phyloP scores from a whole-genome alignment of 345 rosid species.

The Rhodomyrtus tomentosa region DNA sequence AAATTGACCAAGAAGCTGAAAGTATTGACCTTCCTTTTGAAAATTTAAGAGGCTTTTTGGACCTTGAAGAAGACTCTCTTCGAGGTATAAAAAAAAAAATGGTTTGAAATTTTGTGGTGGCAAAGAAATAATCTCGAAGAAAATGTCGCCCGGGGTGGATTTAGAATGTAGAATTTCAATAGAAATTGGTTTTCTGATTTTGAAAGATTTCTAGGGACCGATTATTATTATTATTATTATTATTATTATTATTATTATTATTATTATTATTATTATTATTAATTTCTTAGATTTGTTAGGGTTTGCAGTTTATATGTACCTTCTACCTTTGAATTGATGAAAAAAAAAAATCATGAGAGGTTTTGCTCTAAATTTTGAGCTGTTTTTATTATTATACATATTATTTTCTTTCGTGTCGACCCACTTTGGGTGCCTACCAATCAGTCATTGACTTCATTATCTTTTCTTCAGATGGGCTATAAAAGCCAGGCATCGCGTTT shows the following conservation, averaged over 20 bases:
- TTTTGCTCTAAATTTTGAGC: not conserved
- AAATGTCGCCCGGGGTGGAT: not conserved
- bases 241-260: too few relatives aligned
- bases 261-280: too few relatives aligned
- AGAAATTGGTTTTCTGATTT: not conserved
- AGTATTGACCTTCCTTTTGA: not conserved
- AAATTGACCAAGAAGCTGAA: not conserved
- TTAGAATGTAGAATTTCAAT: not conserved
- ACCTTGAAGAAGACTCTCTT: not conserved
- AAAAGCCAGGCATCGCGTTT: not conserved
- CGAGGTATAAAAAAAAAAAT: not conserved
- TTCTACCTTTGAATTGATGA: not conserved
- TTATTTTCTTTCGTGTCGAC: not conserved
- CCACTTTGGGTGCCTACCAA: not conserved
- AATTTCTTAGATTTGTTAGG: not conserved
- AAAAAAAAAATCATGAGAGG: not conserved
- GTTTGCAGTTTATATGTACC: not conserved
- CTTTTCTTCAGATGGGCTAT: not conserved
- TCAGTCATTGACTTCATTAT: not conserved
- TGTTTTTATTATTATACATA: not conserved
- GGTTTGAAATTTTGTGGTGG: not conserved
- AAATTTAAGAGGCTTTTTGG: not conserved
- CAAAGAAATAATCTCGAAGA: not conserved
- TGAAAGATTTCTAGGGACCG: not conserved
- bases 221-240: too few relatives aligned